Percentiles rank a stretch among this genome's conserved stretches.
phyloP scores from a whole-genome alignment of 2,329 filamentous ascomycete genomes.

The Fusarium poae region DNA sequence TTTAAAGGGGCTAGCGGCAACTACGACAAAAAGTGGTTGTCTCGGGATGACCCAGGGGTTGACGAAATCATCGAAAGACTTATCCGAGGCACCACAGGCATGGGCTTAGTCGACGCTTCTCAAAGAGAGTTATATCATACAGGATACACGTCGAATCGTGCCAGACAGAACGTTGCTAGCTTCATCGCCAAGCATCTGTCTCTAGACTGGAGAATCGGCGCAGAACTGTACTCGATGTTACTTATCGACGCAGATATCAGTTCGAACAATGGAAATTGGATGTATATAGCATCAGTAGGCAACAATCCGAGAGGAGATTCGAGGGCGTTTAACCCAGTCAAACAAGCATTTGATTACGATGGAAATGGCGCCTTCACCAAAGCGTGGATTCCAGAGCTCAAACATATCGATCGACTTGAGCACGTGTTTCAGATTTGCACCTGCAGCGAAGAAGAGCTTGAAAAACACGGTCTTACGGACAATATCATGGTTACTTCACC shows the following conservation, averaged over 20 bases:
- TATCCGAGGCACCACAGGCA: slow-evolving; percentile 78
- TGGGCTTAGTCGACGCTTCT: slow-evolving; percentile 81
- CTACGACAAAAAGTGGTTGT: slow-evolving; percentile 54
- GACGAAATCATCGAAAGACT: too few species aligned
- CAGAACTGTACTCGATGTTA: slow-evolving; percentile 84
- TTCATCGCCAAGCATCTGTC: slow-evolving; percentile 79
- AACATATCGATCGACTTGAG: slow-evolving; percentile 63
- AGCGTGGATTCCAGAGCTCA: slow-evolving; percentile 79
- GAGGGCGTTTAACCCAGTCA: slow-evolving; percentile 85
- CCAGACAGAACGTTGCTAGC: slow-evolving; percentile 80
- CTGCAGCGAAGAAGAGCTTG: slow-evolving; percentile 57
- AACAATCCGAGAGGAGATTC: slow-evolving; percentile 80
- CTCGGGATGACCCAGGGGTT: too few species aligned
- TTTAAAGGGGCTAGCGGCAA: slow-evolving; percentile 63
- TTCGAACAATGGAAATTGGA: too few species aligned
- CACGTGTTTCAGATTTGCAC: slow-evolving; percentile 79
- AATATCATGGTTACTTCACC: slow-evolving; percentile 76
- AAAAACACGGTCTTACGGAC: slow-evolving; percentile 66
- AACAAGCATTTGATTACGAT: slow-evolving; percentile 84
- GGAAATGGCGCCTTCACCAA: slow-evolving; percentile 75
- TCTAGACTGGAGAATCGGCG: slow-evolving; percentile 84
- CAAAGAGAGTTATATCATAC: slow-evolving; percentile 81
- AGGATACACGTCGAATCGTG: slow-evolving; percentile 82
- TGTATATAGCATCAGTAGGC: slow-evolving; percentile 77
- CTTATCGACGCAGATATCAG: slow-evolving; percentile 82